Conservation (phyloP, 306 rosid genomes). For the Glycine latifolia region DNA sequence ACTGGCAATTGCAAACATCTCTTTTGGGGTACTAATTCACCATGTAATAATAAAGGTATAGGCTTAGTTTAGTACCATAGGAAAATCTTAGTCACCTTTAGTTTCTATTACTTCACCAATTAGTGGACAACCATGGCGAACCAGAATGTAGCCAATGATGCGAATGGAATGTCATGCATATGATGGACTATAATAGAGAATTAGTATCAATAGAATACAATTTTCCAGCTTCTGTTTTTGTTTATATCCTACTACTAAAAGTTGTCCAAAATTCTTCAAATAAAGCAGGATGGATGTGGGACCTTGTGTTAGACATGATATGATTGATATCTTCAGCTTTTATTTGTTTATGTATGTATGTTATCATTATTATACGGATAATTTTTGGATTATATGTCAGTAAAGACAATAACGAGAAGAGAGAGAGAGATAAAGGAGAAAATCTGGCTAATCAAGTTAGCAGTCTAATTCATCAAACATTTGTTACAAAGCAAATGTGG, state of each 20-base stretch:
- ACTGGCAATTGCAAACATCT: neutral
- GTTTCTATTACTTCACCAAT: conserved; percentile 21
- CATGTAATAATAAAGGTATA: conserved; percentile 43
- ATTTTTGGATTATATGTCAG: conserved; percentile 44
- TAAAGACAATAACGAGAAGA: conserved; percentile 41
- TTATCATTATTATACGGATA: conserved; percentile 20
- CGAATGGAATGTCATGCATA: conserved; percentile 17
- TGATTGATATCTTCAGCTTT: conserved; percentile 35
- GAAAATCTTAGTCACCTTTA: neutral
- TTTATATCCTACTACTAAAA: conserved; percentile 25
- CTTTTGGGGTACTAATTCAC: conserved; percentile 26
- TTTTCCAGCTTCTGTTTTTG: conserved; percentile 41
- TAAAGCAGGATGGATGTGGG: conserved; percentile 36
- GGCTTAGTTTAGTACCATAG: conserved; percentile 41
- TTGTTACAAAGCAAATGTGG: conserved; percentile 15
- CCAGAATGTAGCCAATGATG: neutral
- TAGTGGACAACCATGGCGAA: conserved; percentile 32
- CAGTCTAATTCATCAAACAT: conserved; percentile 30
- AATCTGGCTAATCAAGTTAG: conserved; percentile 24
- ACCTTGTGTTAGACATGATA: conserved; percentile 23
- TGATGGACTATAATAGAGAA: neutral
- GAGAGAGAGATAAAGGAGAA: neutral
- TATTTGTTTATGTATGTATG: conserved; percentile 16
- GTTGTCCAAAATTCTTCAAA: conserved; percentile 35
- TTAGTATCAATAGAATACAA: conserved; percentile 12